Evolutionary conservation across 1,139 yeast species (phyloP).

Genomic region (Torulaspora globosa): DNA sequence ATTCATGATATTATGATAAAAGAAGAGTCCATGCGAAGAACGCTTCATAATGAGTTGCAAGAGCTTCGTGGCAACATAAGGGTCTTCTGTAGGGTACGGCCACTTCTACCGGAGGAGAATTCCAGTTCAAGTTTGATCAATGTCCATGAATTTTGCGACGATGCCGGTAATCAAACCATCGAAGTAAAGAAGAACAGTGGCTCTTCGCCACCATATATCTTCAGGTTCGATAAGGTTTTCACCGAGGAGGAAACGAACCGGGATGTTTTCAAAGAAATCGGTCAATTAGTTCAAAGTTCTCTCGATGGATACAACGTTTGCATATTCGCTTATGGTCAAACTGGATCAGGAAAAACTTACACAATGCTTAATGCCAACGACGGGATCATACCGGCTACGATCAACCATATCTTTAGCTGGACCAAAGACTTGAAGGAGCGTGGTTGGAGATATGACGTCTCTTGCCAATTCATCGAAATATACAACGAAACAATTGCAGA

Average conservation of each 20-base stretch:
- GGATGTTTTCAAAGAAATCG: conserved; percentile 75
- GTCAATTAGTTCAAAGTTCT: conserved; percentile 84
- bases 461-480: conserved; percentile 83
- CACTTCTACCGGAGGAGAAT: conserved; percentile 39
- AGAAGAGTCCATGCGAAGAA: conserved; percentile 58
- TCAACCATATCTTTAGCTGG: conserved; percentile 65
- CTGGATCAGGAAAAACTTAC: conserved; percentile 93
- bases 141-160: conserved; percentile 49
- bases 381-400: conserved; percentile 82
- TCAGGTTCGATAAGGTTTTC: conserved; percentile 79
- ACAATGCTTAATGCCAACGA: conserved; percentile 74
- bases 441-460: conserved; percentile 64
- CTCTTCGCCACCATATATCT: conserved; percentile 40
- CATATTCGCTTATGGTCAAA: conserved; percentile 95
- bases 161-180: conserved; percentile 41
- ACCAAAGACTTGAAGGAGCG: conserved; percentile 46
- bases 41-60: conserved; percentile 69
- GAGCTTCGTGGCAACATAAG: conserved; percentile 89
- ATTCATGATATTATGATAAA: conserved; percentile 39
- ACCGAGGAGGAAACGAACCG: conserved; percentile 49
- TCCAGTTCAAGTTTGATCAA: conserved; percentile 40
- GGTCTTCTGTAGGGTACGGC: conserved; percentile 84
- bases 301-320: conserved; percentile 90
- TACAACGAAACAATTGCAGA: conserved; percentile 81
- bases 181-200: conserved; percentile 29